phyloP scores from a whole-genome alignment of 1,284 basidiomycete genomes.

The Cystobasidium pallidum region DNA sequence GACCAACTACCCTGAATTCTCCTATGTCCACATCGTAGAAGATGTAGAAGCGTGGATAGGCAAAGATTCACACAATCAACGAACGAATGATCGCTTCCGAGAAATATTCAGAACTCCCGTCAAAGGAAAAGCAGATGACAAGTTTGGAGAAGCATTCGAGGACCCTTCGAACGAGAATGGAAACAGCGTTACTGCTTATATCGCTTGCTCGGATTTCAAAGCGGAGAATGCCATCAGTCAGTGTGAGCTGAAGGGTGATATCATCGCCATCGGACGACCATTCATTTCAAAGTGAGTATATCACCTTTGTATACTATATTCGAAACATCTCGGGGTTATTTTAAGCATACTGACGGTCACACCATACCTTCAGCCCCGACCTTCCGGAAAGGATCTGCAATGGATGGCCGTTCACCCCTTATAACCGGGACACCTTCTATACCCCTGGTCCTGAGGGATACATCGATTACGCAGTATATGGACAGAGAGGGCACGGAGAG shows the following conservation, averaged over 20 bases:
- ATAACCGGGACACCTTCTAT: conserved; percentile 56
- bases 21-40: conserved; percentile 63
- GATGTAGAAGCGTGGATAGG: conserved; percentile 46
- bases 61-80: conserved; percentile 33
- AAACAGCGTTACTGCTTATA: conserved; percentile 56
- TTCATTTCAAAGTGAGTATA: conserved; percentile 59
- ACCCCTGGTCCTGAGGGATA: conserved; percentile 28
- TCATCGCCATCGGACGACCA: conserved; percentile 62
- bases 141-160: conserved; percentile 45
- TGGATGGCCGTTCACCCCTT: conserved; percentile 53
- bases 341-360: background rate
- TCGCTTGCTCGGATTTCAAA: conserved; percentile 62
- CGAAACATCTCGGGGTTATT: background rate
- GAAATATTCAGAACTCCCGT: conserved; percentile 19
- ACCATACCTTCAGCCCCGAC: conserved; percentile 59
- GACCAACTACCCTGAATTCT: conserved; percentile 61
- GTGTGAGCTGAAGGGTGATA: conserved; percentile 56
- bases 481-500: conserved; percentile 39
- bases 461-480: conserved; percentile 40
- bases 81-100: conserved; percentile 39
- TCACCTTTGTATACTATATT: background rate
- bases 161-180: conserved; percentile 18
- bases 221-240: conserved; percentile 52
- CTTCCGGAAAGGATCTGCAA: conserved; percentile 60
- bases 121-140: conserved; percentile 43